These are phyloP conservation scores for Daldinia bambusicola DNA, from an alignment of 495 filamentous ascomycete species.

Conservation along the genomic window DNA sequence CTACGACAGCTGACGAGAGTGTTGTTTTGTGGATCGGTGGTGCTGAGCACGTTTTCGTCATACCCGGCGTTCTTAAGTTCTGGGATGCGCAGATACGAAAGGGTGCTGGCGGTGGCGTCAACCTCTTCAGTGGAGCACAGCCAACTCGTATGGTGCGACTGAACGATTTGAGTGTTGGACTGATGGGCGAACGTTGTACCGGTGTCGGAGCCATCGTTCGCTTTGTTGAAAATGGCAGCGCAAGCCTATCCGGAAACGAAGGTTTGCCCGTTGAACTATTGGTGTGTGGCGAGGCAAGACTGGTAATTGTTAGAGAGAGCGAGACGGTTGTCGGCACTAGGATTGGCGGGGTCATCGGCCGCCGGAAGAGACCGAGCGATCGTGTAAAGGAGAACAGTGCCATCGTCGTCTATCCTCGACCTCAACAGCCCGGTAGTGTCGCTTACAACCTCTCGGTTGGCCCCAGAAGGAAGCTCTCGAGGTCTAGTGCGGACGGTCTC, in stretches of 20 bases:
- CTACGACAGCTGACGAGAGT: conserved; percentile 68
- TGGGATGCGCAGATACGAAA: conserved; percentile 71
- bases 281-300: conserved; percentile 70
- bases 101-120: conserved; percentile 68
- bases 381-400: conserved; percentile 49
- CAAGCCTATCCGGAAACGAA: conserved; percentile 49
- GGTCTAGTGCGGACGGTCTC: conserved; percentile 12
- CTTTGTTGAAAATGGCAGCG: conserved; percentile 38
- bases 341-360: conserved; percentile 51
- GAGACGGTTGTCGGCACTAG: conserved; percentile 49
- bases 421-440: conserved; percentile 53
- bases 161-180: conserved; percentile 61
- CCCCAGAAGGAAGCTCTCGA: conserved; percentile 34
- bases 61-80: conserved; percentile 72
- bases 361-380: conserved; percentile 40
- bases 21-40: conserved; percentile 75
- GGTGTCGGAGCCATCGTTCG: conserved; percentile 66
- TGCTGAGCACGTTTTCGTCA: conserved; percentile 64
- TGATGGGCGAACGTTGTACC: conserved; percentile 74
- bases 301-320: conserved; percentile 67
- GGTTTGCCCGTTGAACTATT: conserved; percentile 67
- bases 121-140: conserved; percentile 62
- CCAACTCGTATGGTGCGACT: conserved; percentile 60
- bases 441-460: conserved; percentile 60
- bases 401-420: conserved; percentile 55